Evolutionary conservation across 2,329 filamentous ascomycete genomes (phyloP).

Genomic region (Dactylellina parvicollis): DNA sequence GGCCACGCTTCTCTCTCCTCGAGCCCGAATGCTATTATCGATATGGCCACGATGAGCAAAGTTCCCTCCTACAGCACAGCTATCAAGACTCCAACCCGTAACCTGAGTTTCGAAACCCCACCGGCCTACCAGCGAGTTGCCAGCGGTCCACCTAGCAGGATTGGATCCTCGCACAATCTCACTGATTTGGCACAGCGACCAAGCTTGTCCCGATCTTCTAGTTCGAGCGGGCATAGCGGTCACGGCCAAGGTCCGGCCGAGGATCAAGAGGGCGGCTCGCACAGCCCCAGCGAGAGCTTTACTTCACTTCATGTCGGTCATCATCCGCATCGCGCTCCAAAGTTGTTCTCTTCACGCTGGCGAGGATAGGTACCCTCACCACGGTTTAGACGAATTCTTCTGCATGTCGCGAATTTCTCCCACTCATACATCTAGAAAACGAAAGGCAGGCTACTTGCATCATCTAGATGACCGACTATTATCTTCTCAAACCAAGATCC

Average conservation of each 20-base stretch:
- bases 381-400: neutral
- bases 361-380: constrained; percentile 6
- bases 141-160: constrained; percentile 34
- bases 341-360: constrained; percentile 41
- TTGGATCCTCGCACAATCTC: constrained; percentile 23
- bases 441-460: neutral
- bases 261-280: neutral
- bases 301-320: neutral
- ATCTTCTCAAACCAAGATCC: neutral
- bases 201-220: constrained; percentile 49
- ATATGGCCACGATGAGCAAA: constrained; percentile 74
- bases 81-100: constrained; percentile 71
- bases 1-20: constrained; percentile 31
- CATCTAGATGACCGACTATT: constrained; percentile 15
- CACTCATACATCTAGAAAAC: neutral
- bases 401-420: too few relatives aligned
- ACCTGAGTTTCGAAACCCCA: constrained; percentile 65
- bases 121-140: constrained; percentile 46
- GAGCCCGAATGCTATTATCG: constrained; percentile 57
- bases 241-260: constrained; percentile 5
- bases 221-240: constrained; percentile 39
- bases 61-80: constrained; percentile 82
- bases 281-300: neutral
- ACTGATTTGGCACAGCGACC: constrained; percentile 15
- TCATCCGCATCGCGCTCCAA: constrained; percentile 9